Percentiles rank a stretch among this genome's conserved stretches.
Conservation (phyloP, 2,329 filamentous ascomycete genomes). For the Ophiostoma triangulosporum region DNA sequence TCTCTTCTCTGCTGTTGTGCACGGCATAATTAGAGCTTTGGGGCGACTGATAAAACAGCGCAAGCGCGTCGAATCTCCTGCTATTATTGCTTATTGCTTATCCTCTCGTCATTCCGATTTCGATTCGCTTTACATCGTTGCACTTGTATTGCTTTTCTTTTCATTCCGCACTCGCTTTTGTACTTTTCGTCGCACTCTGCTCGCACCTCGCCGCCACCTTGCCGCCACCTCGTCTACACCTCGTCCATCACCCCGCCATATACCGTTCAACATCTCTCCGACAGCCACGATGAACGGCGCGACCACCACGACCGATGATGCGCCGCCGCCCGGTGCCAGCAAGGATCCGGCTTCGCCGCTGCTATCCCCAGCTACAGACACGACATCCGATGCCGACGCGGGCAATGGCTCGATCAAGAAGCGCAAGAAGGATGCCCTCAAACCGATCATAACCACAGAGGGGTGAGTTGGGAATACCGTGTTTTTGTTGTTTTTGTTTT, state of each 20-base stretch:
- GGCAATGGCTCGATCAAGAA: slow-evolving; percentile 37
- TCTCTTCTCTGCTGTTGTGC: neutral
- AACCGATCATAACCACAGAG: slow-evolving; percentile 65
- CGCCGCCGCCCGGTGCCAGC: slow-evolving; percentile 2
- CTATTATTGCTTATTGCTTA: too few relatives aligned
- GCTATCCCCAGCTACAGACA: neutral
- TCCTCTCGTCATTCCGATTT: slow-evolving; percentile 2
- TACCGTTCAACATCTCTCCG: neutral
- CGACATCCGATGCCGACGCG: slow-evolving; percentile 4
- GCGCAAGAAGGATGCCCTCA: slow-evolving; percentile 59
- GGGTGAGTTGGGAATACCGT: slow-evolving; percentile 18
- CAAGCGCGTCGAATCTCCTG: slow-evolving; percentile 5
- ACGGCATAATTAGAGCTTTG: neutral
- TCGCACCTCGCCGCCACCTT: too few relatives aligned
- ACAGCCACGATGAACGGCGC: slow-evolving; percentile 13
- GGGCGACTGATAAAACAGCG: neutral
- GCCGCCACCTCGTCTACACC: neutral
- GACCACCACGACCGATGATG: slow-evolving; percentile 5
- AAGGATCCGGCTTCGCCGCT: slow-evolving; percentile 6
- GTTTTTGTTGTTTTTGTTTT: slow-evolving; percentile 19
- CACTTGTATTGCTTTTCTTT: neutral
- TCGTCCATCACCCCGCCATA: neutral
- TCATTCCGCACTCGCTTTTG: neutral
- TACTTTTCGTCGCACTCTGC: neutral
- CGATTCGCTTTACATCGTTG: neutral